Evolutionary conservation across 2,329 filamentous ascomycete genomes (phyloP), one percentile per base, ranked within the genome.

Genomic region (Myriosclerotinia curreyana): DNA sequence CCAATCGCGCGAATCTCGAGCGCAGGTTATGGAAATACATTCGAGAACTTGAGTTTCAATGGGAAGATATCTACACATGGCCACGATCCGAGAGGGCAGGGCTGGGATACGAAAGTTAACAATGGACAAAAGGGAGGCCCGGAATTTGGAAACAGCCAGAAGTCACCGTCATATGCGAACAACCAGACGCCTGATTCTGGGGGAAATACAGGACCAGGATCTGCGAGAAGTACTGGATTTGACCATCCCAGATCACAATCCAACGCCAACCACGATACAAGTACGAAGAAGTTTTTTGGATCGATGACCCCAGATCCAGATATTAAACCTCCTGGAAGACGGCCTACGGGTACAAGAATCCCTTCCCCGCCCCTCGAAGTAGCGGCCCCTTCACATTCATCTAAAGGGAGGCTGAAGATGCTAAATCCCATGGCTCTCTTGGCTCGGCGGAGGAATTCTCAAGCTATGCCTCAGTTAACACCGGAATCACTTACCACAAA

Each of bases 371-470:
- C 72, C 28, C 68, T 70, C 55, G 72, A 74, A 42, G 65, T 67
- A 54, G 62, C 68, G 56, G 62, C 64, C 14, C 68, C 69, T 31
- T 56, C 71, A 50, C 65, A 68, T 5, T 42, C 53, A 44, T 70
- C 71, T 5, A 74, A 73, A 63, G 65, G 71, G 22, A 68, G 72
- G 60, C 67, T 76, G 20, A 76, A 74, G 60, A 71, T 77, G 5
- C 70, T 77, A 15, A 77, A 77, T 61, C 76, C 76, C 8, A 77
- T 78, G 76, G 72, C 73, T 22, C 66, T 75, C 15, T 69, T 75
- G 48, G 73, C 73, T 25, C 68, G 74, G 4, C 68, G 74, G 38
- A 72, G 73, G 54, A 73, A 69, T 56, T 72, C 70, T 62, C 76
- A 72, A 66, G 71, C 66, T 67, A 72, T 70, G 58, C 71, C 66